Evolutionary conservation across 495 filamentous ascomycete genomes (phyloP).

Genomic region (Aspergillus haitiensis): DNA sequence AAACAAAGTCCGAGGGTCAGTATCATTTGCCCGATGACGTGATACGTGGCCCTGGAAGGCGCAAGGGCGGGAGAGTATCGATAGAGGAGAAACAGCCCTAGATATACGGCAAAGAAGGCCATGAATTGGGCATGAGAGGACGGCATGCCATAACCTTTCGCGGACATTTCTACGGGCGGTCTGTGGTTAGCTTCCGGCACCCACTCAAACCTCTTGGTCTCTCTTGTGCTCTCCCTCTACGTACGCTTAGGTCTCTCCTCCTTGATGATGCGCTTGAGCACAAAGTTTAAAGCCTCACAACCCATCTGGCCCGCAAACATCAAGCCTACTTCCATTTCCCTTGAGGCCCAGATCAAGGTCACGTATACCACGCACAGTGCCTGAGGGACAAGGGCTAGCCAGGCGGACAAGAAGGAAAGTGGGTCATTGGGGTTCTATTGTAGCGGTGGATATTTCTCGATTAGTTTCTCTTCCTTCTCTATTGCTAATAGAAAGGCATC

Average conservation of each 20-base stretch:
- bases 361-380: conserved; percentile 85
- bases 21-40: conserved; percentile 56
- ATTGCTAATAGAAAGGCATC: not conserved
- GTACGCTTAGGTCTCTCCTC: conserved; percentile 80
- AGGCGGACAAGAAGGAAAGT: conserved; percentile 84
- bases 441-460: conserved; percentile 2
- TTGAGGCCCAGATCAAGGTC: conserved; percentile 83
- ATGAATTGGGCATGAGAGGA: conserved; percentile 95
- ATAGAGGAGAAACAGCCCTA: conserved; percentile 77
- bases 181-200: conserved; percentile 2
- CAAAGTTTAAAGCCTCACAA: conserved; percentile 92
- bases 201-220: not conserved
- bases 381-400: conserved; percentile 90
- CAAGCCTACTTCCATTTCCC: conserved; percentile 84
- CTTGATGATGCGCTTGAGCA: conserved; percentile 84
- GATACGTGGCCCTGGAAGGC: conserved; percentile 43
- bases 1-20: conserved; percentile 57
- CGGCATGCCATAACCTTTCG: conserved; percentile 99
- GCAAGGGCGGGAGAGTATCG: conserved; percentile 65
- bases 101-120: conserved; percentile 79
- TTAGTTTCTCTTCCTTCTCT: conserved; percentile 16
- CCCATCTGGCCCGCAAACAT: conserved; percentile 91
- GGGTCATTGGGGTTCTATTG: conserved; percentile 82
- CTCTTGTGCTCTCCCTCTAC: conserved; percentile 19
- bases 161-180: conserved; percentile 62